Conservation (phyloP, 768 basidiomycete genomes). For the Trametes meyenii region DNA sequence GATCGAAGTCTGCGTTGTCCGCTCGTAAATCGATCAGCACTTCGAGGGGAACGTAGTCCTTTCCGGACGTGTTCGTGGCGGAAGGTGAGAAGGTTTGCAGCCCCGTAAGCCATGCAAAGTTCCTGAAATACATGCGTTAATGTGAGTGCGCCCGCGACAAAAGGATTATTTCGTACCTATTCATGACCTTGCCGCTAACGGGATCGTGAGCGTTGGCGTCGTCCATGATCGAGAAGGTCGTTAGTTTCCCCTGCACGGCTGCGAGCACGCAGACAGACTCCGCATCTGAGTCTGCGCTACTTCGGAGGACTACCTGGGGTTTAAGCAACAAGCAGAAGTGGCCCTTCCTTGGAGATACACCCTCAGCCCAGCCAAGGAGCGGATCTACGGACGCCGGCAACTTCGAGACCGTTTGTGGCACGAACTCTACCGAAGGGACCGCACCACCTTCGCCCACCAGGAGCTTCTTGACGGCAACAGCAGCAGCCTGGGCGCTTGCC, state of each 20-base stretch:
- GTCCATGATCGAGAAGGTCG: constrained; percentile 83
- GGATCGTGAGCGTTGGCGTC: constrained; percentile 76
- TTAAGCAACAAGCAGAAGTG: constrained; percentile 88
- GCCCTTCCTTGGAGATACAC: constrained; percentile 66
- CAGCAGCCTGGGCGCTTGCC: constrained; percentile 65
- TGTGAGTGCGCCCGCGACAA: no score
- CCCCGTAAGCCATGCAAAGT: constrained; percentile 74
- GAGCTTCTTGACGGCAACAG: constrained; percentile 66
- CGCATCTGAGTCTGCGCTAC: constrained; percentile 49
- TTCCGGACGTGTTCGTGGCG: constrained; percentile 40
- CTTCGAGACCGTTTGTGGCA: constrained; percentile 35
- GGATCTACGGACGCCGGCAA: constrained; percentile 52
- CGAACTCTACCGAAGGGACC: constrained; percentile 46
- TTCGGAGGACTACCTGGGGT: constrained; percentile 84
- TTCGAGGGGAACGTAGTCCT: constrained; percentile 81
- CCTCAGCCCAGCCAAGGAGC: constrained; percentile 71
- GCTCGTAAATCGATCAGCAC: constrained; percentile 84
- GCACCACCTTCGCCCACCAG: constrained; percentile 50
- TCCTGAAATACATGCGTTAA: constrained; percentile 47
- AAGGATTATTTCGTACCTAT: constrained; percentile 50
- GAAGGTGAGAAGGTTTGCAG: constrained; percentile 88
- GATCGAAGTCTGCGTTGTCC: constrained; percentile 82
- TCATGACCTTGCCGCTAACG: constrained; percentile 83
- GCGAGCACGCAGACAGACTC: constrained; percentile 73
- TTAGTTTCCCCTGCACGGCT: constrained; percentile 78